Evolutionary conservation across 2,329 filamentous ascomycete genomes (phyloP), one percentile per base, ranked within the genome.

Genomic region (Neofusicoccum ribis): DNA sequence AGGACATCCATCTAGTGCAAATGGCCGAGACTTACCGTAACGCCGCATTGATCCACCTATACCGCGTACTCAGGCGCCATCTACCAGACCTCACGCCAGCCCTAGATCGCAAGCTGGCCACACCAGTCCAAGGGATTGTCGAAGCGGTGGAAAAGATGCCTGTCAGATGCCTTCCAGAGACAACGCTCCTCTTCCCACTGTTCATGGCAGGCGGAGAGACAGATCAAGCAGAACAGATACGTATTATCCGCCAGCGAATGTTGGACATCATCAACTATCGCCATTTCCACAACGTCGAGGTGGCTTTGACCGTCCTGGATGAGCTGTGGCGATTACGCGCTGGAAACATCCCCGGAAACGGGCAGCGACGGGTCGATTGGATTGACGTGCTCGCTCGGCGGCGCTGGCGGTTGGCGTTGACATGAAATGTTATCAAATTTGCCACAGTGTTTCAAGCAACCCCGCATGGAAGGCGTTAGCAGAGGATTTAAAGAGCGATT

Each of bases 161-260:
- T 1, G 46, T 65, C n/a, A 58, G 63, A n/a, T 65, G 63, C 37
- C 34, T 65, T 17, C 63, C 63, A 1, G 63, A 65, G 39, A 60
- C 54, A 11, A 60, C 63, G 8, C 46, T 65, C 8, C 56, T 65
- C 1, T 65, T 65, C 15, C 63, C 63, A 4, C 36, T 65, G 14
- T 65, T 65, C 31, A 60, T 65, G 54, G 63, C 63, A 8, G 63
- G 63, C 27, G 63, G 63, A 23, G 63, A 65, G 37, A 60, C 63
- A 9, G 36, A 54, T 5, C n/a, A 52, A 17, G 31, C 47, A 8
- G 56, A 65, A 2, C 46, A 65, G 15, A 61, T 65, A 37, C 63
- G 63, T 17, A 52, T 52, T 20, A 65, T 65, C 11, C 63, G 63
- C 39, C 63, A 65, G 41, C 44, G 63, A 15, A 49, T 65, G 47